Conservation (phyloP, 768 basidiomycete species). For the Dentipellis fragilis region DNA sequence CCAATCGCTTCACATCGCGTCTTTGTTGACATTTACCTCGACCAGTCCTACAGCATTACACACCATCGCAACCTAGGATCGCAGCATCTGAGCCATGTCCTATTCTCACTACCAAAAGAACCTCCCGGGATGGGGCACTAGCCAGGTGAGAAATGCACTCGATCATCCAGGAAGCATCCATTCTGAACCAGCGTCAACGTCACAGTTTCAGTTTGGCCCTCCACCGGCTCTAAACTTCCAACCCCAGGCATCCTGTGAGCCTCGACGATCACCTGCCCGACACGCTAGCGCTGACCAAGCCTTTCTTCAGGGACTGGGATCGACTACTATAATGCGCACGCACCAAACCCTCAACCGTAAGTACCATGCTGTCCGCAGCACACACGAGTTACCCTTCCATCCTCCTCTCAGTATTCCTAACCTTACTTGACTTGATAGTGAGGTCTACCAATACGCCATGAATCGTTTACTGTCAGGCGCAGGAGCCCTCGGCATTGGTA, state of each 20-base stretch:
- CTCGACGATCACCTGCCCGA: conserved; percentile 2
- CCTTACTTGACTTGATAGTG: conserved; percentile 12
- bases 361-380: conserved; percentile 13
- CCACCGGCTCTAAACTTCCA: conserved; percentile 25
- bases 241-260: conserved; percentile 27
- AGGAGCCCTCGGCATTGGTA: conserved; percentile 31
- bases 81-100: conserved; percentile 23
- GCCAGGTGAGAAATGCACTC: conserved; percentile 19
- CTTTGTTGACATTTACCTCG: neutral
- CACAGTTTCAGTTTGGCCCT: conserved; percentile 11
- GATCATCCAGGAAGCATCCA: neutral
- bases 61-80: no score
- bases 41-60: no score
- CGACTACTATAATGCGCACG: conserved; percentile 59
- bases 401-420: neutral
- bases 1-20: neutral
- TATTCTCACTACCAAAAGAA: conserved; percentile 34
- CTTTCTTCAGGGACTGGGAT: conserved; percentile 41
- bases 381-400: conserved; percentile 10
- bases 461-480: conserved; percentile 17
- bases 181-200: neutral
- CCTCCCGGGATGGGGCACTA: conserved; percentile 40
- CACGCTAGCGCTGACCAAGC: neutral
- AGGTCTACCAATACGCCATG: conserved; percentile 28
- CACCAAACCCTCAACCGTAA: conserved; percentile 46